These are phyloP conservation scores for Cicer chorassanicum DNA, from an alignment of 306 rosid genomes.

Conservation along the genomic window DNA sequence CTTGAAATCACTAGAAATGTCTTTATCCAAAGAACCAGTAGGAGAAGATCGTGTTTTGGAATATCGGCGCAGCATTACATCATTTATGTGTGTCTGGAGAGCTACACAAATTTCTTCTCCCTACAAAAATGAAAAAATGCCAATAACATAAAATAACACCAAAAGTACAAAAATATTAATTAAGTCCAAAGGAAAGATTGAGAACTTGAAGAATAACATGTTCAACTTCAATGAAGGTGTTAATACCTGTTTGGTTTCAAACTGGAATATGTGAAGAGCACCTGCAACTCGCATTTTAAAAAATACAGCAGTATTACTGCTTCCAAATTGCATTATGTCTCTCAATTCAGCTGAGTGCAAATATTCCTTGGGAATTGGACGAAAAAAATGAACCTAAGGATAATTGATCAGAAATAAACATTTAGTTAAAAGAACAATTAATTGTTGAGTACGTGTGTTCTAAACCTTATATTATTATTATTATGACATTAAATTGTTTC, in stretches of 20 bases:
- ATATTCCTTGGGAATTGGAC: slow-evolving; percentile 95
- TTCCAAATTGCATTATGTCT: slow-evolving; percentile 98
- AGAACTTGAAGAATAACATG: neutral
- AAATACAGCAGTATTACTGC: slow-evolving; percentile 95
- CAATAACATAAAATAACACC: slow-evolving; percentile 20
- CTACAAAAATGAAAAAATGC: slow-evolving; percentile 52
- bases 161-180: slow-evolving; percentile 11
- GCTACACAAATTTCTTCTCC: slow-evolving; percentile 99
- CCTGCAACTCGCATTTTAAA: slow-evolving; percentile 99
- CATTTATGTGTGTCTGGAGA: slow-evolving; percentile 94
- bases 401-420: slow-evolving; percentile 35
- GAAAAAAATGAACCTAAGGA: slow-evolving; percentile 86
- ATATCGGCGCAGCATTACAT: slow-evolving; percentile 89
- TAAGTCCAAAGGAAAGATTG: neutral
- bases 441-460: neutral
- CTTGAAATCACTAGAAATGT: slow-evolving; percentile 61
- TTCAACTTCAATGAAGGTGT: slow-evolving; percentile 29
- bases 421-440: neutral
- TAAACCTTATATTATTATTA: slow-evolving; percentile 1
- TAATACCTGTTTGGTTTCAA: slow-evolving; percentile 91
- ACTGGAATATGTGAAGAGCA: slow-evolving; percentile 92
- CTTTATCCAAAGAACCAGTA: slow-evolving; percentile 61
- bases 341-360: slow-evolving; percentile 93
- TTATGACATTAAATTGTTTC: neutral
- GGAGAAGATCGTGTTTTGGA: slow-evolving; percentile 74